Base-by-base conservation (phyloP, 768 basidiomycete genomes). In the Lactarius hengduanensis region DNA sequence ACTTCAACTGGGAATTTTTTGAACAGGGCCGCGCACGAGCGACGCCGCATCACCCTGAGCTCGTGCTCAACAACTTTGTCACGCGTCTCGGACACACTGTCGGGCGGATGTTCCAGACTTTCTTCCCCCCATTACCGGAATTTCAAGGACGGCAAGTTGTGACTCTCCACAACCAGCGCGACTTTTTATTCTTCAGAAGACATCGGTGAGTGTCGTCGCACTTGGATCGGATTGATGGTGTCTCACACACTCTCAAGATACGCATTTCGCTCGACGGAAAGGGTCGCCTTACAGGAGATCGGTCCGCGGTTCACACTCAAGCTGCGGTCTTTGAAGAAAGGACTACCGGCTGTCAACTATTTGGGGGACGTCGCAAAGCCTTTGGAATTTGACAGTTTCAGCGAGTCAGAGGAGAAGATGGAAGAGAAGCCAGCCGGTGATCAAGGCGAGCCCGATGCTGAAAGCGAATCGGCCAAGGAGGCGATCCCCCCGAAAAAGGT, bases 61-160 rank as follows among this genome's bases (percentile, higher is more conserved):
- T 98, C 47, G 91, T 98, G 62, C 81, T 99, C 38, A 98, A 98
- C 76, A 89, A 89, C 70, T 98, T 99, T 74, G 90, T 92, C 1
- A 98, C 97, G 0, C 86, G 92, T 16, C 86, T 99, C 22, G 97
- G 97, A 50, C 92, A 97, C 74, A 87, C 89, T 18, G 87, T 98
- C 59, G 97, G 97, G 18, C 85, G 94, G 30, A 90, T 99, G 83
- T 96, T 98, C 78, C 96, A 97, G 72, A 95, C 95, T 1, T 84
- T 95, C 26, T 98, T 98, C 79, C 97, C 97, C 20, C 94, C 92
- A 8, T 80, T 96, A 69, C 94, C 95, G 0, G 92, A 97, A 75
- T 98, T 97, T 74, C 89, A 94, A 77, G 97, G 97, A 40, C 81
- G 97, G 36, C 97, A 99, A 76, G 96, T 98, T 11, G 96, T 98